These are phyloP conservation scores for Asterionellopsis glacialis DNA, from an alignment of 108 stramenopile species.

Conservation along the genomic window DNA sequence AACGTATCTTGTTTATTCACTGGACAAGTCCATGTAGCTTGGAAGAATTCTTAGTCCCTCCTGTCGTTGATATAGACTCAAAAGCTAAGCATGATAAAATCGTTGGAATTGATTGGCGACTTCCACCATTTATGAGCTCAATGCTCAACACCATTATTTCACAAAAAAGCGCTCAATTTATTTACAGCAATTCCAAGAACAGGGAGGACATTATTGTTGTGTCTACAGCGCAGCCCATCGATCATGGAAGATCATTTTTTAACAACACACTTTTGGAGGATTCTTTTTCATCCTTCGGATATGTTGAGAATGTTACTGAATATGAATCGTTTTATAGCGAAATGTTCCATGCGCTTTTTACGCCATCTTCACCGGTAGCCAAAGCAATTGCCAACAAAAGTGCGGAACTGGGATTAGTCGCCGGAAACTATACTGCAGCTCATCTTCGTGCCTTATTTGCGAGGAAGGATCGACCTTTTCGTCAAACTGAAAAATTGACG, in stretches of 20 bases:
- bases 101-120: conserved; percentile 43
- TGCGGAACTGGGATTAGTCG: conserved; percentile 19
- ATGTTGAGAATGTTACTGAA: too few relatives aligned
- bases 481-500: conserved; percentile 2
- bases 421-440: conserved; percentile 31
- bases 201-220: background rate
- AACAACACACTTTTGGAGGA: conserved; percentile 2
- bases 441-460: conserved; percentile 45
- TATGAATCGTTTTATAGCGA: conserved; percentile 26
- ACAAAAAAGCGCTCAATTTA: too few relatives aligned
- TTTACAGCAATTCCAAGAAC: background rate
- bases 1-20: conserved; percentile 41
- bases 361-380: conserved; percentile 34
- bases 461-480: conserved; percentile 3
- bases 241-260: conserved; percentile 13
- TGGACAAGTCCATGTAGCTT: conserved; percentile 34
- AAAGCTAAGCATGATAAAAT: background rate
- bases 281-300: background rate
- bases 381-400: conserved; percentile 15
- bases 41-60: conserved; percentile 48
- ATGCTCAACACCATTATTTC: too few relatives aligned
- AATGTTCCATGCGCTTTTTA: conserved; percentile 32
- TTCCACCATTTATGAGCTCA: conserved; percentile 17
- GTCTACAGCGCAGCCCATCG: conserved; percentile 8
- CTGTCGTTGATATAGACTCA: background rate